A percentile compares a stretch with the other conserved stretches of the same genome.
phyloP scores from a whole-genome alignment of 2,329 filamentous ascomycete species.

The Thelonectria blattea region DNA sequence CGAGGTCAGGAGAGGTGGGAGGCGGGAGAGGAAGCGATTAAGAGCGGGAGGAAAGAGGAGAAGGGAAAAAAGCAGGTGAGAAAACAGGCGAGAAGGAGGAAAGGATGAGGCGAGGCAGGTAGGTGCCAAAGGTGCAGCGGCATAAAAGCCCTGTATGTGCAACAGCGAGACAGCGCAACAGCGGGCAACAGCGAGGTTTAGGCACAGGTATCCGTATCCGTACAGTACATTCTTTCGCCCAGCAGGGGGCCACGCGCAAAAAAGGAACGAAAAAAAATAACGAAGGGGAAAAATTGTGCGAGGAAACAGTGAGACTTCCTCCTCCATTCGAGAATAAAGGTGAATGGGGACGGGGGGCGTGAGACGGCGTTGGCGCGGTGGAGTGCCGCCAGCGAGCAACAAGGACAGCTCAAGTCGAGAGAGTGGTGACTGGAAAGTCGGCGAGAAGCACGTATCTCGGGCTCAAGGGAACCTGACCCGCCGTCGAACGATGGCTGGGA shows the following conservation, averaged over 20 bases:
- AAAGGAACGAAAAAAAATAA: not conserved
- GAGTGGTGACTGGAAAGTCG: conserved; percentile 6
- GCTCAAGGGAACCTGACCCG: not conserved
- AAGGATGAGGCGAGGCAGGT: conserved; percentile 33
- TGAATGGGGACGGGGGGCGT: conserved; percentile 12
- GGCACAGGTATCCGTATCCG: not conserved
- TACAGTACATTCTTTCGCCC: not conserved
- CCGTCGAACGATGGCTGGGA: not conserved
- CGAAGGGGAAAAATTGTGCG: not conserved
- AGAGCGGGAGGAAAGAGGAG: conserved; percentile 22
- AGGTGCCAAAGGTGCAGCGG: conserved; percentile 17
- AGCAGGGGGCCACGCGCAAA: not conserved
- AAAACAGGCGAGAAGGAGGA: conserved; percentile 31
- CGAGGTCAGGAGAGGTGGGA: conserved; percentile 7
- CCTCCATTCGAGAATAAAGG: not conserved
- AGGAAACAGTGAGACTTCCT: conserved; percentile 1
- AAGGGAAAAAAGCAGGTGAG: conserved; percentile 18
- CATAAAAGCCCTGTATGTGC: conserved; percentile 14
- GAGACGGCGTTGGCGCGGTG: conserved; percentile 14
- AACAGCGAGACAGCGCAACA: not conserved
- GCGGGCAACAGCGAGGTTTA: not conserved
- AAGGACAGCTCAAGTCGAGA: conserved; percentile 13
- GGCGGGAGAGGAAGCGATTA: conserved; percentile 12
- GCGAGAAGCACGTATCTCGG: conserved; percentile 1
- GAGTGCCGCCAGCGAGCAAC: conserved; percentile 18